Evolutionary conservation across 2,329 filamentous ascomycete species (phyloP).

Genomic region (Penicillium olsonii): DNA sequence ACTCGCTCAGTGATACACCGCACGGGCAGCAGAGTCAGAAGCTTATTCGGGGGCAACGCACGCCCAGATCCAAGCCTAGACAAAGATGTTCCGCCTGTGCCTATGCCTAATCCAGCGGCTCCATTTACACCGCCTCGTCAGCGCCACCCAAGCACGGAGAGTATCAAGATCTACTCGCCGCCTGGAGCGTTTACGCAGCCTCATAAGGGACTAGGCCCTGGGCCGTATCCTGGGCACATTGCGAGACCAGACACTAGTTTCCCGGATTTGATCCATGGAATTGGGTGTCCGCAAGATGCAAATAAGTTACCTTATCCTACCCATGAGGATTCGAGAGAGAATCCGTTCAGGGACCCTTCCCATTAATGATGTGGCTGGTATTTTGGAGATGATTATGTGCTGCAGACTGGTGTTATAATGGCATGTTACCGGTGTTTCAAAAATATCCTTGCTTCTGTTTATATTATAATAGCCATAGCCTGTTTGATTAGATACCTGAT

Average conservation of each 20-base stretch:
- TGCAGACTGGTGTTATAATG: neutral
- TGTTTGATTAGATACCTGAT: neutral
- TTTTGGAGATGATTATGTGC: too few species aligned
- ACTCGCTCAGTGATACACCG: conserved; percentile 37
- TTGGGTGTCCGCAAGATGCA: conserved; percentile 26
- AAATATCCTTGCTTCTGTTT: conserved; percentile 5
- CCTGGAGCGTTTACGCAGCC: conserved; percentile 32
- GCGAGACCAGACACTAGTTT: conserved; percentile 39
- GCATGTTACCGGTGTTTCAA: conserved; percentile 3
- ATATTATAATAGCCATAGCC: neutral
- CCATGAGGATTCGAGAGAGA: conserved; percentile 11
- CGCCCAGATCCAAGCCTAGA: conserved; percentile 19
- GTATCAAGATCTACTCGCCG: conserved; percentile 50
- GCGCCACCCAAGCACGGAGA: conserved; percentile 45
- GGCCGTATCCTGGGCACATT: conserved; percentile 23
- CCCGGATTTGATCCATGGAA: conserved; percentile 41
- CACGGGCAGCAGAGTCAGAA: conserved; percentile 39
- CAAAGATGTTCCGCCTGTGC: conserved; percentile 22
- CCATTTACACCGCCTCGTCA: conserved; percentile 23
- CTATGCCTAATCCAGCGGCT: conserved; percentile 6
- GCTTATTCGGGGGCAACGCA: conserved; percentile 33
- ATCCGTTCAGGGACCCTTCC: conserved; percentile 5
- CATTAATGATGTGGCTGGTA: neutral
- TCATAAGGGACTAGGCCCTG: conserved; percentile 28
- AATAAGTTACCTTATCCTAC: conserved; percentile 33